Base-by-base conservation (phyloP, 2,329 filamentous ascomycete species). In the Ophioceras dolichostomum region DNA sequence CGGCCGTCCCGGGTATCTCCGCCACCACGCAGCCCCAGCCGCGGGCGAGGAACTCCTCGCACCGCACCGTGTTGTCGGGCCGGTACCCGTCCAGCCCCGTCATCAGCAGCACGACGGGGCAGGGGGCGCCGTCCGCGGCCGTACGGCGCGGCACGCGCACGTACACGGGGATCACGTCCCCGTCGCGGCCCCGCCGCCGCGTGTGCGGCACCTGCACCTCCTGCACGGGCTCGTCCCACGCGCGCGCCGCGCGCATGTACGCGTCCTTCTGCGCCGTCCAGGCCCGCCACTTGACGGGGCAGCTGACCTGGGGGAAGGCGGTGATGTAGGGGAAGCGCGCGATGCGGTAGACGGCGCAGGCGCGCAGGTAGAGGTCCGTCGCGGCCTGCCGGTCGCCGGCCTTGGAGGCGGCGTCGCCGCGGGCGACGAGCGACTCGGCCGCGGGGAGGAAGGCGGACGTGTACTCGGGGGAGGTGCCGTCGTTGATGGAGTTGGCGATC, bases 331-430 rank as follows among this genome's bases (percentile, higher is more conserved):
- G 81, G 50, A 87, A 86, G 13, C 82, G 69, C 0, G 78, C 68
- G 45, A 87, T 85, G 37, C 82, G 70, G 55, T 83, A 79, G n/a
- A 86, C 65, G 19, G 78, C 75, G 17, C 79, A 80, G 5, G 78
- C 78, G 17, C 81, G 74, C n/a, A 83, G 65, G 54, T 78, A 83
- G 14, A 80, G 63, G 26, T 70, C 69, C 4, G 69, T 71, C 1
- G 80, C 78, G 30, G 65, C 64, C 28, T 64, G 61, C 4, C 51
- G 53, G 39, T 78, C 62, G 20, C 65, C 69, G 2, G 58, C 53
- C 8, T 58, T 48, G 28, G 70, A 58, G 1, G 68, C 31, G 5
- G 32, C 32, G 43, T 72, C 64, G 14, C 70, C 80, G 29, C 66
- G 56, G 2, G 50, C 45, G 5, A 68, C 64, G 12, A 87, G 67